A percentile compares a stretch with the other conserved stretches of the same genome.
Evolutionary conservation across 192 early-diverging fungal genomes (phyloP).

Genomic region (Fimicolochytrium jonesii): DNA sequence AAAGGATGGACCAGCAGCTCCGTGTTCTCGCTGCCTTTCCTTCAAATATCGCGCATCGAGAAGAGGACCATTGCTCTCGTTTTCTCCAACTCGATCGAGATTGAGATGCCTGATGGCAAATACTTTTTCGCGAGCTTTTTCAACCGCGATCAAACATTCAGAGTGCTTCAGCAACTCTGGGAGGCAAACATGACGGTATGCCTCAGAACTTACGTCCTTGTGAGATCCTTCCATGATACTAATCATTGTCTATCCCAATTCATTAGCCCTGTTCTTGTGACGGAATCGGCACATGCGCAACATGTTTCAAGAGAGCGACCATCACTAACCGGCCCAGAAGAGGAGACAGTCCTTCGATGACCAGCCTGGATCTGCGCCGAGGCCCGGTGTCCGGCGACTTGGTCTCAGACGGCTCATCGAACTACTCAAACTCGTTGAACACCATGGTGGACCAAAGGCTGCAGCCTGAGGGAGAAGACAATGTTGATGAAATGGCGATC

Average conservation of each 20-base stretch:
- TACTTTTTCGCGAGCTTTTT: slow-evolving; percentile 33
- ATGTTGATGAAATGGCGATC: not conserved
- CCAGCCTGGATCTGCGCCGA: no score
- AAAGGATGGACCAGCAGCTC: slow-evolving; percentile 23
- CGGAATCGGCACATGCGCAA: slow-evolving; percentile 7
- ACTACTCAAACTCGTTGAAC: no score
- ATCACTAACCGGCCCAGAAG: no score
- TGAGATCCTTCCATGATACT: no score
- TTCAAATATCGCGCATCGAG: slow-evolving; percentile 7
- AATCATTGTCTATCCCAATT: not conserved
- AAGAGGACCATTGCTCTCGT: slow-evolving; percentile 25
- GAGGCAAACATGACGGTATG: not conserved
- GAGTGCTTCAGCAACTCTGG: slow-evolving; percentile 16
- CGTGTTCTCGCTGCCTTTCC: slow-evolving; percentile 1
- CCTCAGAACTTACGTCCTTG: not conserved
- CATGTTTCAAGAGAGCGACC: slow-evolving; percentile 4
- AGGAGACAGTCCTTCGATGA: no score
- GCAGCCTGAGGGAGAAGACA: no score
- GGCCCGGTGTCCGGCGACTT: no score
- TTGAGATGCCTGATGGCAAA: slow-evolving; percentile 13
- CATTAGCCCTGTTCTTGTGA: slow-evolving; percentile 10
- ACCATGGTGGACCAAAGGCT: no score
- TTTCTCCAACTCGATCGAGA: slow-evolving; percentile 27
- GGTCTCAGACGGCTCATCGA: no score
- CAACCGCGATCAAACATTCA: slow-evolving; percentile 13